phyloP scores from a whole-genome alignment of 352 stramenopile species.

The Phytopythium montanum region DNA sequence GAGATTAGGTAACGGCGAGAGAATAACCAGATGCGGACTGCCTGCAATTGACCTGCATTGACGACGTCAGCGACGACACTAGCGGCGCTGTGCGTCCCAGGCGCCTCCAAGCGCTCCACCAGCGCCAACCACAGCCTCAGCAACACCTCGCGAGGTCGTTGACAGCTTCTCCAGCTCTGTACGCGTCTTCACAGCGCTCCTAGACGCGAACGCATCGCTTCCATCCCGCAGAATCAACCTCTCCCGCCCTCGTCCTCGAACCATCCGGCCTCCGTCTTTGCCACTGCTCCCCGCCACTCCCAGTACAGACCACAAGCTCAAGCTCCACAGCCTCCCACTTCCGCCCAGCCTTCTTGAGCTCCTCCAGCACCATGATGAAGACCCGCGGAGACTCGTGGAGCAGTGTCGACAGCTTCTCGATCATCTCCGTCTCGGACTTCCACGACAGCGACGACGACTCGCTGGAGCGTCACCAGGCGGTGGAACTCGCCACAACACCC shows the following conservation, averaged over 20 bases:
- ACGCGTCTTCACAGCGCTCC: background rate
- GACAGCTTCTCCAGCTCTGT: background rate
- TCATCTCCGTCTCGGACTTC: slow-evolving; percentile 22
- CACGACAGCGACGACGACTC: slow-evolving; percentile 17
- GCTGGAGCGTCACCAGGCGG: background rate
- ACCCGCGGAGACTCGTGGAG: slow-evolving; percentile 20
- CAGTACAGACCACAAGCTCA: background rate
- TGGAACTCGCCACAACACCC: background rate
- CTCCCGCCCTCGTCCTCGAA: slow-evolving; percentile 1
- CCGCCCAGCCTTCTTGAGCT: background rate
- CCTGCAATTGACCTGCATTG: no score
- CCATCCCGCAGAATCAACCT: background rate
- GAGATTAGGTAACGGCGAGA: background rate
- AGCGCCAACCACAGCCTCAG: background rate
- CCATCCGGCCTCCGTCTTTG: background rate
- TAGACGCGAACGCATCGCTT: background rate
- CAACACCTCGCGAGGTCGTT: background rate
- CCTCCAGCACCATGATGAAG: background rate
- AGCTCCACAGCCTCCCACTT: background rate
- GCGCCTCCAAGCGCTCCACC: background rate
- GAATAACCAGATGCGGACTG: no score
- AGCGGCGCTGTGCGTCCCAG: background rate
- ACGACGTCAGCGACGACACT: no score
- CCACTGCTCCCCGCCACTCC: background rate
- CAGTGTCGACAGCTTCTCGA: slow-evolving; percentile 30